Evolutionary conservation across 1,139 yeast species (phyloP).

Genomic region (Debaryomyces udenii): DNA sequence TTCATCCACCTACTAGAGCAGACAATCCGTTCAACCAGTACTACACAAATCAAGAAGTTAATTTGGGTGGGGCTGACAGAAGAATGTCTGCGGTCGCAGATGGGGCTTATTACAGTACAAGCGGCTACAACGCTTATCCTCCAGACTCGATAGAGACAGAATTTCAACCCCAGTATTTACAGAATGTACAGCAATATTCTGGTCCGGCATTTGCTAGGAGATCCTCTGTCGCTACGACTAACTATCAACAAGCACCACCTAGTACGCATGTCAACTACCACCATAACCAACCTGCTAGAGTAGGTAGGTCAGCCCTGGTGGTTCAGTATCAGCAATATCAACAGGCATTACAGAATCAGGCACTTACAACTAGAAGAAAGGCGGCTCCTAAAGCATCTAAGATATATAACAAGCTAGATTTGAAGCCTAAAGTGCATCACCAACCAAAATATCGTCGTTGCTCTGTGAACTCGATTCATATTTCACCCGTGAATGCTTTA

Average conservation of each 20-base stretch:
- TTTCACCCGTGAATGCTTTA: constrained; percentile 85
- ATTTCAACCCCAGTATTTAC: constrained; percentile 10
- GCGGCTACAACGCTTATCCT: constrained; percentile 8
- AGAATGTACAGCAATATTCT: constrained; percentile 3
- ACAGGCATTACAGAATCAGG: constrained; percentile 32
- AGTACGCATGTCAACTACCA: constrained; percentile 13
- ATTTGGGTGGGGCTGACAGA: constrained; percentile 35
- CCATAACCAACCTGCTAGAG: constrained; percentile 13
- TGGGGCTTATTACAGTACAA: constrained; percentile 21
- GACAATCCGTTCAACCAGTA: constrained; percentile 53
- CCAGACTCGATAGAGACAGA: constrained; percentile 6
- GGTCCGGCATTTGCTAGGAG: constrained; percentile 29
- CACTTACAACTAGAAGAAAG: constrained; percentile 23
- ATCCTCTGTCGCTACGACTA: constrained; percentile 42
- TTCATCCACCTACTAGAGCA: constrained; percentile 51
- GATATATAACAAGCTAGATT: constrained; percentile 51
- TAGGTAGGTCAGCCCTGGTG: constrained; percentile 39
- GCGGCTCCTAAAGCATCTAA: constrained; percentile 44
- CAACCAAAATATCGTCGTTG: constrained; percentile 83
- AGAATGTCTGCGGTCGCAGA: constrained; percentile 51
- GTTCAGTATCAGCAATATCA: constrained; percentile 45
- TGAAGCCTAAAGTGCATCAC: constrained; percentile 62
- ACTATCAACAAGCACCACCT: constrained; percentile 19
- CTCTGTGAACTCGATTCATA: constrained; percentile 72
- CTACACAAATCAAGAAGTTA: constrained; percentile 45